phyloP scores from a whole-genome alignment of 768 basidiomycete genomes.

The Tricholoma bakamatsutake region DNA sequence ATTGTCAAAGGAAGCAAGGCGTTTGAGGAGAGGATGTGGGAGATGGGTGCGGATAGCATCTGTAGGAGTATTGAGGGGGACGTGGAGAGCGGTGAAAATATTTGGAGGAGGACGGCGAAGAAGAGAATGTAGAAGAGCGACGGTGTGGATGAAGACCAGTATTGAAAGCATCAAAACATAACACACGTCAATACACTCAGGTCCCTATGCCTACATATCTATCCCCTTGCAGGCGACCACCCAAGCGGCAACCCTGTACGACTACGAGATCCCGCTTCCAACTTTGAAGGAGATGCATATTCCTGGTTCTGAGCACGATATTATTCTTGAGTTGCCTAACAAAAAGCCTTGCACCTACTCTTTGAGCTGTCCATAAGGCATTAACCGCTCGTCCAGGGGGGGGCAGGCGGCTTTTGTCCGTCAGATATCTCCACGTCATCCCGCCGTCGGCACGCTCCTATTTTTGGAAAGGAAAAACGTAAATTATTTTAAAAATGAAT shows the following conservation, averaged over 20 bases:
- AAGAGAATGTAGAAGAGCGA: conserved; percentile 42
- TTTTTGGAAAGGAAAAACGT: background rate
- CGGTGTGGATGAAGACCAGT: conserved; percentile 38
- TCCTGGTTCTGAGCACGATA: background rate
- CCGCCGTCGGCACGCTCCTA: background rate
- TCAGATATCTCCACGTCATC: background rate
- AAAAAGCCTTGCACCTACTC: background rate
- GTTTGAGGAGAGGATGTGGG: conserved; percentile 39
- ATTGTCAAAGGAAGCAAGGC: conserved; percentile 51
- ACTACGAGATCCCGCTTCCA: background rate
- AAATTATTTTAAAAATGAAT: background rate
- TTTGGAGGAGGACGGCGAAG: conserved; percentile 51
- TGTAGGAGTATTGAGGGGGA: conserved; percentile 50
- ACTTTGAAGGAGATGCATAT: background rate
- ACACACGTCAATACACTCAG: too few relatives aligned
- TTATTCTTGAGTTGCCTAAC: too few relatives aligned
- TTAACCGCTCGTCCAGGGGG: background rate
- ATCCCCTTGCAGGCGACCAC: background rate
- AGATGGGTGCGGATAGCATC: conserved; percentile 47
- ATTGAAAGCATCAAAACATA: conserved; percentile 16
- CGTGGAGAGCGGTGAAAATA: conserved; percentile 48
- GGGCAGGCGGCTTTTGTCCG: background rate
- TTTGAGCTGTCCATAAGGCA: background rate
- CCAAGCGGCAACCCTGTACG: background rate
- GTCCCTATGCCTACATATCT: background rate